Percentiles rank a stretch among this genome's conserved stretches.
Conservation (phyloP, 805 yeast species). For the Blastobotrys terrestris region DNA sequence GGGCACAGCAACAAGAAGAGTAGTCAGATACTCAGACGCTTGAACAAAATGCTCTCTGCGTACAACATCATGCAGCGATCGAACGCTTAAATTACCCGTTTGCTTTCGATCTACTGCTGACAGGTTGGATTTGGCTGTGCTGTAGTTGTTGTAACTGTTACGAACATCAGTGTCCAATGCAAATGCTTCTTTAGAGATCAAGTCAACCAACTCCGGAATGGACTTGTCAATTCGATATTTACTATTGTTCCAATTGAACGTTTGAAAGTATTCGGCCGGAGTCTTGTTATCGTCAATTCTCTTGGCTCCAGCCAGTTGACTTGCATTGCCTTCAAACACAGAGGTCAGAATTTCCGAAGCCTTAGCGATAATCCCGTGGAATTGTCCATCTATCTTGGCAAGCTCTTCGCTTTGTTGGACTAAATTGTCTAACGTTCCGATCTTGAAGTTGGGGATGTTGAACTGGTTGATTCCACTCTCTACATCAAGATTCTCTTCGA, state of each 20-base stretch:
- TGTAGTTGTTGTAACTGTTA: constrained; percentile 66
- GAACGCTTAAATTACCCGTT: constrained; percentile 87
- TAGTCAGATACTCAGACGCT: constrained; percentile 78
- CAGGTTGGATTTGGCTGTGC: constrained; percentile 74
- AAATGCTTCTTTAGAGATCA: constrained; percentile 69
- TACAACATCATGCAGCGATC: constrained; percentile 85
- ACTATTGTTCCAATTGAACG: constrained; percentile 81
- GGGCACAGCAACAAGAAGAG: constrained; percentile 87
- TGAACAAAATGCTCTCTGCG: constrained; percentile 76
- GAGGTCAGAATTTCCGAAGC: constrained; percentile 64
- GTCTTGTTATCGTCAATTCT: constrained; percentile 42
- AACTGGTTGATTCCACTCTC: constrained; percentile 47
- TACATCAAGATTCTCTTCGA: constrained; percentile 30
- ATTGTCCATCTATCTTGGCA: constrained; percentile 71
- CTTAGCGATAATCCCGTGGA: constrained; percentile 62
- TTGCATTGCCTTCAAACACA: constrained; percentile 39
- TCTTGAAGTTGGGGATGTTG: constrained; percentile 77
- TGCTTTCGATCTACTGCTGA: constrained; percentile 88
- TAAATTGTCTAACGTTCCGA: constrained; percentile 88
- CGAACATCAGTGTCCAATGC: constrained; percentile 82
- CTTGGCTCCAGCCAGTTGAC: constrained; percentile 43
- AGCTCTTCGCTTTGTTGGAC: constrained; percentile 90
- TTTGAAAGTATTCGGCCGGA: constrained; percentile 61
- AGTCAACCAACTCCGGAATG: constrained; percentile 63
- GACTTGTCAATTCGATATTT: constrained; percentile 83